phyloP scores from a whole-genome alignment of 2,329 filamentous ascomycete species.

The Penicillium concentricum region DNA sequence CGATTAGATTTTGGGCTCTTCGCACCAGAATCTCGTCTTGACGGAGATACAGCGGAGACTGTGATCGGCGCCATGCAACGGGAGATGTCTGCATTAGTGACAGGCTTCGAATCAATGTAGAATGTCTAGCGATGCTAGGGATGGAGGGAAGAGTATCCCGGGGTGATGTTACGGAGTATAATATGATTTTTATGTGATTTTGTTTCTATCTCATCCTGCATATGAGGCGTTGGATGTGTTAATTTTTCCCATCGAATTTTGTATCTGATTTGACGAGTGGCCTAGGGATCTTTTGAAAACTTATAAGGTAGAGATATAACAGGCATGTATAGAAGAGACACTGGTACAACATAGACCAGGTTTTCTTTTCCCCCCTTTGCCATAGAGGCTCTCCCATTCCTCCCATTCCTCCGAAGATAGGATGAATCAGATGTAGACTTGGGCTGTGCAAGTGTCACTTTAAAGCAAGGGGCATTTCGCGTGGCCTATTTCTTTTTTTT shows the following conservation, averaged over 20 bases:
- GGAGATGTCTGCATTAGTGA: conserved; percentile 15
- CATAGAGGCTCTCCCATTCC: background rate
- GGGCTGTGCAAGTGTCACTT: background rate
- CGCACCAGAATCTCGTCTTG: conserved; percentile 16
- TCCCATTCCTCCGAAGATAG: background rate
- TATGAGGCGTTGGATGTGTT: conserved; percentile 21
- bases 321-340: no score
- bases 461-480: conserved; percentile 7
- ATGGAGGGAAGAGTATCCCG: background rate
- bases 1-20: conserved; percentile 25
- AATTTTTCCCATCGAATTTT: background rate
- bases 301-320: background rate
- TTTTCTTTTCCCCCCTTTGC: background rate
- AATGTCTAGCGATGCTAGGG: conserved; percentile 2
- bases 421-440: conserved; percentile 3
- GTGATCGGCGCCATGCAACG: conserved; percentile 16
- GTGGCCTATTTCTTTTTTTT: conserved; percentile 1
- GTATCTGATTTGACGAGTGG: conserved; percentile 8
- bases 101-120: conserved; percentile 3
- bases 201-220: conserved; percentile 10
- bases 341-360: no score
- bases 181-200: background rate
- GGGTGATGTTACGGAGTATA: background rate
- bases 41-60: conserved; percentile 9
- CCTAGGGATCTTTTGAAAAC: background rate